A percentile compares a stretch with the other conserved stretches of the same genome.
Evolutionary conservation across 345 rosid species (phyloP).

Genomic region (Hirschfeldia incana): DNA sequence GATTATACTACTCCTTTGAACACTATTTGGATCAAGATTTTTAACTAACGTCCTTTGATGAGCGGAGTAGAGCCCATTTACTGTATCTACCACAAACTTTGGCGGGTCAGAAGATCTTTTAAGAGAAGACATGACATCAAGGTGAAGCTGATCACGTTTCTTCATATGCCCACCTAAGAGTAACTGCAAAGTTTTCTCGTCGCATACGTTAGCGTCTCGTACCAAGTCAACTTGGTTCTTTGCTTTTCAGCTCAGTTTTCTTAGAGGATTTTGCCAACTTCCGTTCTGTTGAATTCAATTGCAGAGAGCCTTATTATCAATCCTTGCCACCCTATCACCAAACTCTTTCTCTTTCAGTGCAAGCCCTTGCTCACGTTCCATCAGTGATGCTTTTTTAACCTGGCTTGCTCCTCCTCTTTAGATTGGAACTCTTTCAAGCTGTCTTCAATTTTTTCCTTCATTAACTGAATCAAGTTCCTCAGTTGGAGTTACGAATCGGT

Average conservation of each 20-base stretch:
- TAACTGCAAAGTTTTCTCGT: constrained; percentile 51
- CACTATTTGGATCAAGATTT: constrained; percentile 38
- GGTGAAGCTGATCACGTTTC: constrained; percentile 35
- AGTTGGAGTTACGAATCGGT: constrained; percentile 27
- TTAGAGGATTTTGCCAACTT: constrained; percentile 16
- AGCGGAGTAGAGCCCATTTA: constrained; percentile 47
- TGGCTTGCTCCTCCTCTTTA: constrained; percentile 32
- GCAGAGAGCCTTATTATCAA: constrained; percentile 19
- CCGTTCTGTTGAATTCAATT: not conserved
- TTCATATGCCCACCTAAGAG: constrained; percentile 49
- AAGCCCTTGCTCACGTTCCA: constrained; percentile 20
- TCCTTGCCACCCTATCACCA: constrained; percentile 10
- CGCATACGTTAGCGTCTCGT: constrained; percentile 1
- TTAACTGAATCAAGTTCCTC: constrained; percentile 22
- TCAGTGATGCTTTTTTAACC: constrained; percentile 24
- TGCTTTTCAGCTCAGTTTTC: constrained; percentile 28
- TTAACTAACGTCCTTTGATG: constrained; percentile 33
- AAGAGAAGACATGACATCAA: constrained; percentile 34
- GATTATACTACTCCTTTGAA: constrained; percentile 47
- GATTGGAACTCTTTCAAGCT: constrained; percentile 24
- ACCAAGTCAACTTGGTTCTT: constrained; percentile 21
- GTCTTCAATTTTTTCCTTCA: constrained; percentile 18
- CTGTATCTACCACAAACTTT: constrained; percentile 59
- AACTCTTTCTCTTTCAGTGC: constrained; percentile 37
- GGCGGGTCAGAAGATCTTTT: constrained; percentile 51